Evolutionary conservation across 2,329 filamentous ascomycete species (phyloP), one percentile per base, ranked within the genome.

Genomic region (Apiospora hydei): DNA sequence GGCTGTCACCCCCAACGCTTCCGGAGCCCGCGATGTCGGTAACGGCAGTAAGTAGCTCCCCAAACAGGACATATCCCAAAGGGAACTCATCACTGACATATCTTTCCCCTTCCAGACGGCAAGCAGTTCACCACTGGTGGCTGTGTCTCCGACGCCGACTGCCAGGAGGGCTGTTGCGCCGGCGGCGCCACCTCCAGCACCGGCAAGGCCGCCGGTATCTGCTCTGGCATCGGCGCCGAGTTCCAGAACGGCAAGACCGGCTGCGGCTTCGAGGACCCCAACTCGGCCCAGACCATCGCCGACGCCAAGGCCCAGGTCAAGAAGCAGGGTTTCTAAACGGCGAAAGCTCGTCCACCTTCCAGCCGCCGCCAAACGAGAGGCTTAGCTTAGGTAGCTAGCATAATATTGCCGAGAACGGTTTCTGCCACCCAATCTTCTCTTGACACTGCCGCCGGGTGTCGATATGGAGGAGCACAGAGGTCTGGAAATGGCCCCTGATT

Each of bases 101-200:
- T 53, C 30, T 38, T 38, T n/a, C 24, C 26, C 26, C 26, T 21
- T 13, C 14, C 53, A 61, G 53, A 73, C 51, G 72, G 73, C 51
- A 72, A 78, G n/a, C 81, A 83, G 71, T 83, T 83, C 77, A 83
- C 79, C n/a, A 83, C 81, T 18, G 81, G 81, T 46, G 81, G 82
- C 24, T 83, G 81, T 70, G 75, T 79, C 51, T 73, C 76, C 26
- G 77, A 83, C 71, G 80, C 79, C 16, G 81, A 82, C 72, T 82
- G 80, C 77, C 73, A 73, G 41, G 77, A 80, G 70, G 77, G 76
- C 61, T 82, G 80, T 76, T 82, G 80, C 69, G 80, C 80, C 21
- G 76, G 76, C 53, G 76, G 76, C n/a, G 76, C 76, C 24, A 69
- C 71, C 64, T 77, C 77, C n/a, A 77, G 73, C 43, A 75, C 75